Conservation (phyloP, 2,329 filamentous ascomycete species). For the Ophiostoma ips region DNA sequence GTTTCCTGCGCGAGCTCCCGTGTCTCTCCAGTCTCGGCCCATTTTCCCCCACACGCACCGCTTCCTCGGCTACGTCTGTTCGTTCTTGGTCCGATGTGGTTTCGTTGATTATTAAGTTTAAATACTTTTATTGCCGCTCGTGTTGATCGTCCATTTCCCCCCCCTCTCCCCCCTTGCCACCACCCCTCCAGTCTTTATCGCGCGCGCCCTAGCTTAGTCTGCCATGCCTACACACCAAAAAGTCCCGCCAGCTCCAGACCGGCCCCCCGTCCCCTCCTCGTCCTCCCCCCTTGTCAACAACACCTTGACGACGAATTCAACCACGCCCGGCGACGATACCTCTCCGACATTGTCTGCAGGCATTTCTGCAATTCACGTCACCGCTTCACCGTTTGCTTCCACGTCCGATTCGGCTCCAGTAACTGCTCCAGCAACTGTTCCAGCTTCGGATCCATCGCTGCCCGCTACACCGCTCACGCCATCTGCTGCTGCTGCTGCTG, state of each 20-base stretch:
- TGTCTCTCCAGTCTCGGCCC: too few relatives aligned
- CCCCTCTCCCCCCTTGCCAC: neutral
- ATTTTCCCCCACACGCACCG: neutral
- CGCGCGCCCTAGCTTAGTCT: slow-evolving; percentile 5
- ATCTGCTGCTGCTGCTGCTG: neutral
- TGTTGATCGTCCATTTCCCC: neutral
- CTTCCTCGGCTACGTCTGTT: too few relatives aligned
- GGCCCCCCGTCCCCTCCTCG: neutral
- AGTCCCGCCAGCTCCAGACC: slow-evolving; percentile 4
- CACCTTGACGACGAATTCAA: neutral
- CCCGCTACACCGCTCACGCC: slow-evolving; percentile 4
- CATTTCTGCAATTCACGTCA: too few relatives aligned
- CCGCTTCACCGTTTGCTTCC: too few relatives aligned
- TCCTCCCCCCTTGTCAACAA: neutral
- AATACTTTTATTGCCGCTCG: neutral
- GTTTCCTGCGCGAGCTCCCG: too few relatives aligned
- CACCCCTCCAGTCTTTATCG: neutral
- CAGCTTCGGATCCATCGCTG: neutral
- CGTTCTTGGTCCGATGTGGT: too few relatives aligned
- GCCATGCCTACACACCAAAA: slow-evolving; percentile 2
- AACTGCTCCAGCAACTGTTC: too few relatives aligned
- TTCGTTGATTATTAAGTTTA: neutral
- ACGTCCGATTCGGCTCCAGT: too few relatives aligned
- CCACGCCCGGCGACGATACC: neutral
- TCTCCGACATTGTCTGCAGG: neutral